Conservation (phyloP, 1,139 yeast genomes). For the Taphrina communis region DNA sequence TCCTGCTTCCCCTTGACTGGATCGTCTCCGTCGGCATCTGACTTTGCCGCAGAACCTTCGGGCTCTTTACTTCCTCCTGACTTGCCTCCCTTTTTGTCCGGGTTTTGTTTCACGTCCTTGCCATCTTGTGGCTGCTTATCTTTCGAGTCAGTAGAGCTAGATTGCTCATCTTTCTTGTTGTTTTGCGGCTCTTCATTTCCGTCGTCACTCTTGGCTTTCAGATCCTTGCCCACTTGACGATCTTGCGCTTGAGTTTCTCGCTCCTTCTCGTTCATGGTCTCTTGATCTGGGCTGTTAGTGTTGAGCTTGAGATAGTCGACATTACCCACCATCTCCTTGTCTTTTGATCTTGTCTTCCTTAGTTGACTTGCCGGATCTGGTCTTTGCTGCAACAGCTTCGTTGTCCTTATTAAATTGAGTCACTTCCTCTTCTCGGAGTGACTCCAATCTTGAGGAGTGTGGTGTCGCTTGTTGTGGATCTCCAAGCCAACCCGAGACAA, state of each 20-base stretch:
- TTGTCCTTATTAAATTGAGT: slow-evolving; percentile 32
- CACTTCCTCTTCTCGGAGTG: slow-evolving; percentile 28
- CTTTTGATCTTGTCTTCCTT: slow-evolving; percentile 32
- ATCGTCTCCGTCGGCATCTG: slow-evolving; percentile 21
- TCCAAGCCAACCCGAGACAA: slow-evolving; percentile 41
- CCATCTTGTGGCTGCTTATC: slow-evolving; percentile 24
- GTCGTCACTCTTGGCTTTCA: background rate
- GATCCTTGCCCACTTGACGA: slow-evolving; percentile 8
- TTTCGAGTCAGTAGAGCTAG: background rate
- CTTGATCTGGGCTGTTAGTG: slow-evolving; percentile 26
- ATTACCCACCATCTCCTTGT: slow-evolving; percentile 34
- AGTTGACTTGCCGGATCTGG: slow-evolving; percentile 12
- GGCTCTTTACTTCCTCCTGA: slow-evolving; percentile 25
- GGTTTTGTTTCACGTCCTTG: slow-evolving; percentile 29
- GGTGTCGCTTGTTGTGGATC: slow-evolving; percentile 39
- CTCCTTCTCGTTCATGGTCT: slow-evolving; percentile 28
- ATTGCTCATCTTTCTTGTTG: background rate
- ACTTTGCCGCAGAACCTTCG: slow-evolving; percentile 23
- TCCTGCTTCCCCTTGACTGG: slow-evolving; percentile 27
- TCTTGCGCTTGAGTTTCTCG: slow-evolving; percentile 28
- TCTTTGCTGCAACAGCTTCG: slow-evolving; percentile 28
- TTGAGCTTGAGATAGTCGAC: background rate
- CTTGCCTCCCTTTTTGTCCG: slow-evolving; percentile 27
- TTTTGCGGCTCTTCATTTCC: background rate
- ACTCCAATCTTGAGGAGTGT: slow-evolving; percentile 25